Evolutionary conservation across 2,329 filamentous ascomycete genomes (phyloP).

Genomic region (Eutypa lata): DNA sequence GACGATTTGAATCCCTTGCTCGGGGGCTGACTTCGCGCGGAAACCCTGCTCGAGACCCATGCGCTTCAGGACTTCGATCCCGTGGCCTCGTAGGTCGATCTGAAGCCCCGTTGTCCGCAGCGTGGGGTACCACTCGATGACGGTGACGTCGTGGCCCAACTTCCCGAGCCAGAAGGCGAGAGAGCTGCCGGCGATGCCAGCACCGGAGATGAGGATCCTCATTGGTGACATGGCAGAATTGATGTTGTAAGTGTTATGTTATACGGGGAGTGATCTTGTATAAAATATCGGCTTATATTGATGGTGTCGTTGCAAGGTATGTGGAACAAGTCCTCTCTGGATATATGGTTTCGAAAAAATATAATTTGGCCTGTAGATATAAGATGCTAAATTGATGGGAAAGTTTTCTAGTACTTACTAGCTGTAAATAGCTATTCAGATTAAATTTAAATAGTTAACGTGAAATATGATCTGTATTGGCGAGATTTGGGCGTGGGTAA

Average conservation of each 20-base stretch:
- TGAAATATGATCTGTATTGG: too few relatives aligned
- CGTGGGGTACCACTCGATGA: conserved; percentile 37
- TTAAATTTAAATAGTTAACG: too few relatives aligned
- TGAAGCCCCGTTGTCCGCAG: conserved; percentile 48
- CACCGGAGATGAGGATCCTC: conserved; percentile 34
- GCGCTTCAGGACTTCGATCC: conserved; percentile 45
- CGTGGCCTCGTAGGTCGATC: conserved; percentile 51
- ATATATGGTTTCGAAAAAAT: too few relatives aligned
- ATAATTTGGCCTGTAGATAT: too few relatives aligned
- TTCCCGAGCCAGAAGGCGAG: conserved; percentile 48
- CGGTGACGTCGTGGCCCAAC: conserved; percentile 35
- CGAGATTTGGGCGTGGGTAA: neutral
- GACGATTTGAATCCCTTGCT: conserved; percentile 44
- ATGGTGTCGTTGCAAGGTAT: too few relatives aligned
- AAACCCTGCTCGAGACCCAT: conserved; percentile 49
- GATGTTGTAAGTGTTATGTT: too few relatives aligned
- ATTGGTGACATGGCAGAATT: conserved; percentile 15
- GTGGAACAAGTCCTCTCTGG: too few relatives aligned
- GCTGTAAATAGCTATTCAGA: too few relatives aligned
- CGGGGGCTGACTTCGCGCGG: conserved; percentile 37
- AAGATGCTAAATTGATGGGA: too few relatives aligned
- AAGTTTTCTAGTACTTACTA: too few relatives aligned
- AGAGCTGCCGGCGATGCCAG: conserved; percentile 35
- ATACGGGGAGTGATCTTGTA: too few relatives aligned
- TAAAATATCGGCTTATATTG: too few relatives aligned